Conservation (phyloP, 441 rosid species). For the Jatropha podagrica region DNA sequence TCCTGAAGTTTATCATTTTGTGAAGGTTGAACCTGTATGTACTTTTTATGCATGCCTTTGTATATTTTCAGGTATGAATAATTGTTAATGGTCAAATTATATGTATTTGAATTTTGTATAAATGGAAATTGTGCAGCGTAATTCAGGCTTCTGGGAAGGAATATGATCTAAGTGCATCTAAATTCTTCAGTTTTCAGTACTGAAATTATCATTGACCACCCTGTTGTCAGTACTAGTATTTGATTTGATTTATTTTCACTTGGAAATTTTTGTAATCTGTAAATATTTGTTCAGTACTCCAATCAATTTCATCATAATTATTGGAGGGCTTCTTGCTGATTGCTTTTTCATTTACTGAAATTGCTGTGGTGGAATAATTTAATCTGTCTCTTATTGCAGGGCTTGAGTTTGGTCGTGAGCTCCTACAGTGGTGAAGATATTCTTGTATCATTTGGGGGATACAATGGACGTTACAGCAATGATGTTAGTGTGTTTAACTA, state of each 20-base stretch:
- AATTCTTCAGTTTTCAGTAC: conserved; percentile 1
- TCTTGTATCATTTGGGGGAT: conserved; percentile 88
- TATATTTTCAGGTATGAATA: background rate
- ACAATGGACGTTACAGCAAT: conserved; percentile 87
- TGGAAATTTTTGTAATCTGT: background rate
- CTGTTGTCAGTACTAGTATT: background rate
- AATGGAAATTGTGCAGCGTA: background rate
- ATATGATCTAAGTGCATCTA: background rate
- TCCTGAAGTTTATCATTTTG: background rate
- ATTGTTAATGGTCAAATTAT: background rate
- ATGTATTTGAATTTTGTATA: background rate
- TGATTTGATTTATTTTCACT: background rate
- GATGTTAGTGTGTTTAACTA: conserved; percentile 53
- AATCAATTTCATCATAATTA: background rate
- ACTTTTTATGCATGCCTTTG: background rate
- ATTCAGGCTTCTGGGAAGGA: background rate
- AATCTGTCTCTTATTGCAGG: conserved; percentile 45
- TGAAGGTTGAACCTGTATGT: background rate
- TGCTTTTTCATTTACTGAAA: background rate
- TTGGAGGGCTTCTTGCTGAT: background rate
- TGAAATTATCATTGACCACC: background rate
- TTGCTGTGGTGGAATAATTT: background rate
- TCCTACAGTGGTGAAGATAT: conserved; percentile 81
- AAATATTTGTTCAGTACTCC: background rate
- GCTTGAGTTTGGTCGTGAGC: conserved; percentile 78